A percentile compares a stretch with the other conserved stretches of the same genome.
Conservation (phyloP, 805 yeast genomes). For the Grigorovia humatica region DNA sequence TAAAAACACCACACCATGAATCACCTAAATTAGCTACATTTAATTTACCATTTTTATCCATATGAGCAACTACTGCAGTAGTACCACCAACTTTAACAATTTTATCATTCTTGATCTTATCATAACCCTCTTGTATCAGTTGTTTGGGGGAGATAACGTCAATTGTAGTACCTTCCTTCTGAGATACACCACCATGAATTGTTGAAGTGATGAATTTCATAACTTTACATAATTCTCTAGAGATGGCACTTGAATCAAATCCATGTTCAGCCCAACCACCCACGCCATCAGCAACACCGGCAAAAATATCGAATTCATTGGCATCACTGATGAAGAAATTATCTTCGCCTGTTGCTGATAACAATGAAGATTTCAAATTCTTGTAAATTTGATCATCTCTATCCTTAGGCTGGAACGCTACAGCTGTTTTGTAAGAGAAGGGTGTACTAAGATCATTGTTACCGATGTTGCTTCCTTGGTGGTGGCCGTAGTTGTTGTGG, state of each 20-base stretch:
- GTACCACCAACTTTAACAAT: slow-evolving; percentile 85
- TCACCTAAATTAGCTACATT: slow-evolving; percentile 81
- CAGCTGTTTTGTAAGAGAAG: slow-evolving; percentile 45
- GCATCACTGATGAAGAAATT: slow-evolving; percentile 44
- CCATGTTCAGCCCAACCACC: slow-evolving; percentile 97
- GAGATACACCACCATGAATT: slow-evolving; percentile 2
- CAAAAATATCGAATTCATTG: slow-evolving; percentile 31
- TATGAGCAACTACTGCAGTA: slow-evolving; percentile 77
- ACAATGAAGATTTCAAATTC: slow-evolving; percentile 24
- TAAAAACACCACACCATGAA: slow-evolving; percentile 84
- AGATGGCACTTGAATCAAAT: slow-evolving; percentile 77
- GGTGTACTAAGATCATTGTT: slow-evolving; percentile 10
- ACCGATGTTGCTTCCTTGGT: background rate
- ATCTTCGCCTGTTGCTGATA: slow-evolving; percentile 72
- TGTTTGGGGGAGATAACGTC: slow-evolving; percentile 33
- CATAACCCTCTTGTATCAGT: slow-evolving; percentile 48
- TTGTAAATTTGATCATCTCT: slow-evolving; percentile 41
- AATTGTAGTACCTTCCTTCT: background rate
- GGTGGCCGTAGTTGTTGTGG: background rate
- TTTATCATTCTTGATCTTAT: slow-evolving; percentile 40
- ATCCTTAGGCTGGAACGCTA: slow-evolving; percentile 67
- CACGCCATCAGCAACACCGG: slow-evolving; percentile 94
- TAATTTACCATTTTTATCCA: slow-evolving; percentile 42
- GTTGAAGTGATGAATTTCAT: slow-evolving; percentile 30
- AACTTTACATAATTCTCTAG: slow-evolving; percentile 61